phyloP scores from a whole-genome alignment of 179 eudicot species.

The Beta corolliflora region DNA sequence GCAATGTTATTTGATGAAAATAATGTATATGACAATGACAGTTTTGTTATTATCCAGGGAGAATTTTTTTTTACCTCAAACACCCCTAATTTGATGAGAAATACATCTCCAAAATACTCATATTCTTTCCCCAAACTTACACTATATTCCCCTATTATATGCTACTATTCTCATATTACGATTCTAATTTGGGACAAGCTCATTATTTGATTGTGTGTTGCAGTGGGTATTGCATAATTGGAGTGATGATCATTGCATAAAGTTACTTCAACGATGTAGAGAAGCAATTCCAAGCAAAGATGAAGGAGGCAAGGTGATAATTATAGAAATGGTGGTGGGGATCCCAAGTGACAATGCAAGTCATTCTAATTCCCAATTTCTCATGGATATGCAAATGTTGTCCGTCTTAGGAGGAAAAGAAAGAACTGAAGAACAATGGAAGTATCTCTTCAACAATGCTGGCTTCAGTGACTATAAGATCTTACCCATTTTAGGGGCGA shows the following conservation, averaged over 20 bases:
- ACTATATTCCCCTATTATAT: too few relatives aligned
- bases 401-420: conserved; percentile 19
- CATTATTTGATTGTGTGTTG: too few relatives aligned
- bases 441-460: conserved; percentile 24
- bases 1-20: too few relatives aligned
- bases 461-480: conserved; percentile 36
- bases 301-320: conserved; percentile 32
- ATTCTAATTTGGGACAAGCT: too few relatives aligned
- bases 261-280: conserved; percentile 7
- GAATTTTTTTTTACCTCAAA: too few relatives aligned
- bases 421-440: conserved; percentile 39
- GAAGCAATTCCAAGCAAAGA: conserved; percentile 32
- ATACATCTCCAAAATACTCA: too few relatives aligned
- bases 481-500: conserved; percentile 24
- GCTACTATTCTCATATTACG: too few relatives aligned
- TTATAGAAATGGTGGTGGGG: conserved; percentile 28
- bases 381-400: conserved; percentile 31
- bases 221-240: conserved; percentile 35
- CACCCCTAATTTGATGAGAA: too few relatives aligned
- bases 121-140: too few relatives aligned
- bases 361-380: neutral
- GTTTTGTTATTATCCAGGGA: neutral
- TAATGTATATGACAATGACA: too few relatives aligned
- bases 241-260: conserved; percentile 28
- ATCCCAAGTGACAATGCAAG: neutral